Conservation (phyloP, 768 basidiomycete species). For the Suillus subaureus region DNA sequence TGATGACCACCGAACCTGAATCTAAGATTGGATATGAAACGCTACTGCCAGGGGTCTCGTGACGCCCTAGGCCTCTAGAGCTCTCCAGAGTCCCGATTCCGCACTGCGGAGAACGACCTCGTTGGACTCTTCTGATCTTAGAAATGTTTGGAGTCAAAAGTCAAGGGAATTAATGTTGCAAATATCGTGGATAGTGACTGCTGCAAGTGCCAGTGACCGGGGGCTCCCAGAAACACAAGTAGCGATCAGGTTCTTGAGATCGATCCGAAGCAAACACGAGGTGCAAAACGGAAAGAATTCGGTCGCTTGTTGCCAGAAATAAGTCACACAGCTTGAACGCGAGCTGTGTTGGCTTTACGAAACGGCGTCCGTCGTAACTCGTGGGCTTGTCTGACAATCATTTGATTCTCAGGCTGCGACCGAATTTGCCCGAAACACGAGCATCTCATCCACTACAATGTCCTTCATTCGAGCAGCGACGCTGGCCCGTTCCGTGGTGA, state of each 20-base stretch:
- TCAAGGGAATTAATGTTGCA: background rate
- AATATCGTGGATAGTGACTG: background rate
- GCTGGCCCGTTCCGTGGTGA: slow-evolving; percentile 47
- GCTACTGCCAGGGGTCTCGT: slow-evolving; percentile 4
- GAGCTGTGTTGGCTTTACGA: background rate
- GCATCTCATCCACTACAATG: slow-evolving; percentile 35
- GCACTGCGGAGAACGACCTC: background rate
- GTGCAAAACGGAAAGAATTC: background rate
- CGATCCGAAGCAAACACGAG: slow-evolving; percentile 4
- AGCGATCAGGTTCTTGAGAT: background rate
- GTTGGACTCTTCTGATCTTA: background rate
- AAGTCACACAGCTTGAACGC: background rate
- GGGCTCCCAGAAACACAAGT: background rate
- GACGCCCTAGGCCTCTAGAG: background rate
- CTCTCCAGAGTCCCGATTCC: background rate
- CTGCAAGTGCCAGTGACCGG: background rate
- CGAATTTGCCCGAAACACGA: slow-evolving; percentile 1
- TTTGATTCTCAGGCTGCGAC: slow-evolving; percentile 20
- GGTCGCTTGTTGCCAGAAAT: slow-evolving; percentile 2
- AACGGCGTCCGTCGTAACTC: background rate
- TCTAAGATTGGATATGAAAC: slow-evolving; percentile 5
- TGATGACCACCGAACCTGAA: slow-evolving; percentile 1
- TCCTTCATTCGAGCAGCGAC: slow-evolving; percentile 43
- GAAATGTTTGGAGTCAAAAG: background rate
- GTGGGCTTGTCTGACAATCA: background rate